phyloP scores from a whole-genome alignment of 805 yeast genomes.

The Schwanniomyces occidentalis region DNA sequence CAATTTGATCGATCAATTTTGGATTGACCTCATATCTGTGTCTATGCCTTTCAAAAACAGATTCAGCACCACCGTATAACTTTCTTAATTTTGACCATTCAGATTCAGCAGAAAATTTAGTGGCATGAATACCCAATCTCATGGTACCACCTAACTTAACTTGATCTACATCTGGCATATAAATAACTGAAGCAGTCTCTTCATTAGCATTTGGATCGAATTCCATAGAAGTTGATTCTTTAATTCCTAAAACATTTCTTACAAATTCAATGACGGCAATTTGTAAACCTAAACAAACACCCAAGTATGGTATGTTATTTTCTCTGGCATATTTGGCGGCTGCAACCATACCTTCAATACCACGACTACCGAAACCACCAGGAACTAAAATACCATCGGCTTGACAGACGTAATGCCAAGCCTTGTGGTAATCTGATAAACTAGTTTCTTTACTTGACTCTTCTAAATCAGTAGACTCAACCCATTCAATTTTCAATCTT shows the following conservation, averaged over 20 bases:
- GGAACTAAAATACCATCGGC: conserved; percentile 98
- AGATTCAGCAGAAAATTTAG: conserved; percentile 69
- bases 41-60: conserved; percentile 92
- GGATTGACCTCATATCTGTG: conserved; percentile 99
- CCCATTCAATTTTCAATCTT: conserved; percentile 89
- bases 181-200: conserved; percentile 74
- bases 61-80: conserved; percentile 70
- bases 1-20: conserved; percentile 66
- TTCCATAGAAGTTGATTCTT: conserved; percentile 78
- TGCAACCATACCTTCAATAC: conserved; percentile 96
- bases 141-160: conserved; percentile 96
- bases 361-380: conserved; percentile 97
- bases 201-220: conserved; percentile 65
- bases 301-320: conserved; percentile 89
- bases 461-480: conserved; percentile 90
- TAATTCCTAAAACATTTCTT: conserved; percentile 71
- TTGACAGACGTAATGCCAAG: conserved; percentile 90
- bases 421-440: conserved; percentile 83
- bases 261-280: conserved; percentile 94
- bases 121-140: conserved; percentile 95
- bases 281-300: conserved; percentile 97
- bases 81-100: conserved; percentile 71
- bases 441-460: conserved; percentile 60
- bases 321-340: conserved; percentile 99
- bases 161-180: conserved; percentile 98